A percentile compares a stretch with the other conserved stretches of the same genome.
Conservation (phyloP, 169 alveolate species). For the Plasmodium vivax region DNA sequence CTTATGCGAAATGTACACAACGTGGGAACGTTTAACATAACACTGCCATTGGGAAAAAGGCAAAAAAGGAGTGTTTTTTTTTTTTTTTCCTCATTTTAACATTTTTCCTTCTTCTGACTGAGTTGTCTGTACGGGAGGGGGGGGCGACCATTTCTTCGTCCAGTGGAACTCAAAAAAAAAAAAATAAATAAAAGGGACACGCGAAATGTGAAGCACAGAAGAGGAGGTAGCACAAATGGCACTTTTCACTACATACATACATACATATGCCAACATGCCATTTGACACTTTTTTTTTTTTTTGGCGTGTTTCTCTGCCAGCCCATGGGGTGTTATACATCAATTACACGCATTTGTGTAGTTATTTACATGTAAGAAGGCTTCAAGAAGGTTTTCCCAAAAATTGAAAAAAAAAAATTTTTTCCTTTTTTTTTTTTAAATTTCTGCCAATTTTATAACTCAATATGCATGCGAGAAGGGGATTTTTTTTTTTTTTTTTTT, state of each 20-base stretch:
- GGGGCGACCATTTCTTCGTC: background rate
- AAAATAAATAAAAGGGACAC: background rate
- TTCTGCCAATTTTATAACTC: conserved; percentile 14
- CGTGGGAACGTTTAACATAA: background rate
- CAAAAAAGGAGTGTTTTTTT: background rate
- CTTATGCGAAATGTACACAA: background rate
- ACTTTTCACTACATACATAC: background rate
- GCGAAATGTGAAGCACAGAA: background rate
- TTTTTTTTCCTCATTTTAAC: background rate
- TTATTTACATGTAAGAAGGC: background rate
- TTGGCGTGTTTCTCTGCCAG: background rate
- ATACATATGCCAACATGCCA: background rate
- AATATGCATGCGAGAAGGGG: conserved; percentile 62
- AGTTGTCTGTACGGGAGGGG: background rate
- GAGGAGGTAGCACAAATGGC: background rate
- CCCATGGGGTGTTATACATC: background rate
- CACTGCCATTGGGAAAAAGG: background rate
- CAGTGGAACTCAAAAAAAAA: background rate
- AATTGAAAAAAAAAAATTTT: background rate
- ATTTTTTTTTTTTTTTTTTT: conserved; percentile 15
- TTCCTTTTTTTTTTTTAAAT: background rate
- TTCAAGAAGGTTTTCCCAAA: background rate
- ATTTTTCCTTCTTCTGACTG: background rate
- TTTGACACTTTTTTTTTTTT: background rate
- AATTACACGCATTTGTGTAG: background rate